Evolutionary conservation across 805 yeast genomes (phyloP), one percentile per base, ranked within the genome.

Genomic region (Cyberlindnera sargentensis): DNA sequence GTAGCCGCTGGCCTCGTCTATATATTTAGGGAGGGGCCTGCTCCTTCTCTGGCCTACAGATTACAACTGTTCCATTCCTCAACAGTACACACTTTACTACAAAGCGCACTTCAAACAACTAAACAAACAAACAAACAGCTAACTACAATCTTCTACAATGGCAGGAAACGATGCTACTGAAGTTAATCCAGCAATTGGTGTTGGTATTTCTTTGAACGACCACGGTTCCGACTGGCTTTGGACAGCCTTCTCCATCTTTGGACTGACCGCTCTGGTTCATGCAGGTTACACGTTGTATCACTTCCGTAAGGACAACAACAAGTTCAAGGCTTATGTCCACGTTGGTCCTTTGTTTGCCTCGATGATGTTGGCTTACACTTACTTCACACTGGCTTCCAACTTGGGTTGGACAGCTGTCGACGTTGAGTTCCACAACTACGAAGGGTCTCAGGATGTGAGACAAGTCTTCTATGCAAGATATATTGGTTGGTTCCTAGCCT

Each of bases 141-240:
- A 41, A 34, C 31, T 28, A 43, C 37, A 28, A 41, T 3, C 31
- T 25, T 27, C 34, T 29, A 36, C 39, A 34, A 47, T 49, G 55
- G 49, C 49, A n/a, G 56, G 56, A 31, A 52, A 52, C 34, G 41
- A 52, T 38, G 56, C 56, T 46, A 40, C 47, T 36, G n/a, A 34
- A 8, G 36, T 49, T 31, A 56, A 56, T 41, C 37, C 51, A 9
- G 48, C 64, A 5, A 20, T 15, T 3, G 62, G 58, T 20, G 61
- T 70, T 40, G 82, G 76, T 48, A 70, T 77, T 55, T 72, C 71
- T 43, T 47, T 80, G 31, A 78, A 83, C 9, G 47, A 56, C 10
- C 76, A 73, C 52, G 85, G 87, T 57, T 78, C 84, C 7, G 76
- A 75, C 58, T 80, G 84, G 84, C 67, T 75, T 50, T 80, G 84